These are phyloP conservation scores for Plantago coronopus DNA, from an alignment of 305 asterid species.

Conservation along the genomic window DNA sequence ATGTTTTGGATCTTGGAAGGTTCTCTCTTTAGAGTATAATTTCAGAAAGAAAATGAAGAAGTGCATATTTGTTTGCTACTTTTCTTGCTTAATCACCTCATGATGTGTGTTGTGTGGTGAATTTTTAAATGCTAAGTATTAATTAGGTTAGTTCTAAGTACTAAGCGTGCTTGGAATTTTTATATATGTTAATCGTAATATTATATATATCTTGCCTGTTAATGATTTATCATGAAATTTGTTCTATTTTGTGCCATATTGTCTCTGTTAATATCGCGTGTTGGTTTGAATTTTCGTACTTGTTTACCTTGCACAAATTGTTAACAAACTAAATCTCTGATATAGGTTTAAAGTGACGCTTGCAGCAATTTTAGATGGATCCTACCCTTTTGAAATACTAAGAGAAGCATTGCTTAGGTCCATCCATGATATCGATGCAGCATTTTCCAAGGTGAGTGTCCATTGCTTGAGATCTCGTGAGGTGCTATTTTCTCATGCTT, in stretches of 20 bases:
- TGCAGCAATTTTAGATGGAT: conserved; percentile 65
- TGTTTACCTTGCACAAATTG: not conserved
- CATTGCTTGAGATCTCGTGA: conserved; percentile 16
- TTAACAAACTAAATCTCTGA: conserved; percentile 12
- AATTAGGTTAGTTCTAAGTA: no score
- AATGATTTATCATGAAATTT: conserved; percentile 6
- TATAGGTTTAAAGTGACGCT: conserved; percentile 68
- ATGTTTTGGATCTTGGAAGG: conserved; percentile 68
- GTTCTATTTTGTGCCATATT: conserved; percentile 12
- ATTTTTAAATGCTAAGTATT: not conserved
- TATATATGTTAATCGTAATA: no score
- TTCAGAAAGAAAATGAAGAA: not conserved
- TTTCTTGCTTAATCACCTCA: not conserved
- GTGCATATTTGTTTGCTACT: conserved; percentile 3
- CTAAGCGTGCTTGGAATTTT: conserved; percentile 3
- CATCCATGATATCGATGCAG: conserved; percentile 73
- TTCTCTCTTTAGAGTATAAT: conserved; percentile 21
- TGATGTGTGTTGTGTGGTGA: conserved; percentile 4
- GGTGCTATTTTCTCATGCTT: conserved; percentile 19
- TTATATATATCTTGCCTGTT: conserved; percentile 1
- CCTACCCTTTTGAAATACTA: conserved; percentile 72
- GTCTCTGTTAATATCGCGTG: not conserved
- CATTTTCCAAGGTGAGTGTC: conserved; percentile 56
- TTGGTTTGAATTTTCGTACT: not conserved
- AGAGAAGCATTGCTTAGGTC: conserved; percentile 89